Conservation (phyloP, 2,329 filamentous ascomycete genomes). For the Colletotrichum phormii region DNA sequence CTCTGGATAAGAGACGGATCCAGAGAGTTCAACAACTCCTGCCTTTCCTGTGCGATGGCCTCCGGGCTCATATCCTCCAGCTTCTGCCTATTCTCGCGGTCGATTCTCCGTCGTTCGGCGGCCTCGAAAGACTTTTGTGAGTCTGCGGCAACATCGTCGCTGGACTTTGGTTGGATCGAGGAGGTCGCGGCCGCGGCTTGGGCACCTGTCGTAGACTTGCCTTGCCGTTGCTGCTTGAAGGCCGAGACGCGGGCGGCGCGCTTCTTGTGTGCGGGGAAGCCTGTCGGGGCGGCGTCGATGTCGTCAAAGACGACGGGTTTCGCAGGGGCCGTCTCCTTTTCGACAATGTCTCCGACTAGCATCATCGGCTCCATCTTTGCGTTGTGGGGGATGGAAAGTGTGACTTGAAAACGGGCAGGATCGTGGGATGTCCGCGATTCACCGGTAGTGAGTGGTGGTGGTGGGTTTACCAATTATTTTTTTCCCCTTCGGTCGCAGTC, state of each 20-base stretch:
- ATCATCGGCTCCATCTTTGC: conserved; percentile 55
- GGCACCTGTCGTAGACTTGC: conserved; percentile 43
- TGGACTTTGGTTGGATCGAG: conserved; percentile 28
- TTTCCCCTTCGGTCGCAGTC: neutral
- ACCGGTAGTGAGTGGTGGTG: neutral
- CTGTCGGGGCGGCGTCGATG: conserved; percentile 68
- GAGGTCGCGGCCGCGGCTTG: conserved; percentile 26
- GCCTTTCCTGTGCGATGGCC: conserved; percentile 84
- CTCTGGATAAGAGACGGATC: conserved; percentile 81
- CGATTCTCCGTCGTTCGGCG: conserved; percentile 78
- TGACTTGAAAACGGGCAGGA: neutral
- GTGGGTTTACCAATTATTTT: conserved; percentile 8
- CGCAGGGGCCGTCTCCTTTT: conserved; percentile 72
- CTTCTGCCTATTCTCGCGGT: conserved; percentile 81
- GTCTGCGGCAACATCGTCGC: conserved; percentile 14
- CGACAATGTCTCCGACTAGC: conserved; percentile 81
- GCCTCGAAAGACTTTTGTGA: conserved; percentile 49
- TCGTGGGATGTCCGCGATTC: neutral
- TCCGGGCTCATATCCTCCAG: conserved; percentile 82
- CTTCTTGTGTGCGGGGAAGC: conserved; percentile 92
- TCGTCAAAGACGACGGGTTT: conserved; percentile 74
- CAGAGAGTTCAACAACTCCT: conserved; percentile 83
- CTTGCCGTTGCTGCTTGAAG: conserved; percentile 78
- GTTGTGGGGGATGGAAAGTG: neutral
- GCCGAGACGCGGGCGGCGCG: conserved; percentile 74